Evolutionary conservation across 108 stramenopile species (phyloP).

Genomic region (Phaeodactylum tricornutum): DNA sequence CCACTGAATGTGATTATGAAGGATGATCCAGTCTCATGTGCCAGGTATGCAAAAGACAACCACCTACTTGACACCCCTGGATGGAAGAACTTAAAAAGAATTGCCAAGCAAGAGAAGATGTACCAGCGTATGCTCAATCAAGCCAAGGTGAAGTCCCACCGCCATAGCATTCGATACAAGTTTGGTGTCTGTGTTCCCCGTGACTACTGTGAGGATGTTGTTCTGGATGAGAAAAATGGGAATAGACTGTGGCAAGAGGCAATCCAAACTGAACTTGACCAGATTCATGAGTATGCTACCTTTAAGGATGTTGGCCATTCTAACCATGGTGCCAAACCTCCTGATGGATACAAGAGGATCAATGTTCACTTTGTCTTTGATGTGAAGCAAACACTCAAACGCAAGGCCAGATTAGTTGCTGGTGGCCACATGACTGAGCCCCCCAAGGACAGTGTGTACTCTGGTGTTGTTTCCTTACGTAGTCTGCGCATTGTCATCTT

Average conservation of each 20-base stretch:
- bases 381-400: conserved; percentile 25
- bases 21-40: conserved; percentile 26
- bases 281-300: conserved; percentile 18
- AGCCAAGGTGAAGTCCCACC: conserved; percentile 4
- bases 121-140: background rate
- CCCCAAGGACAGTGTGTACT: conserved; percentile 17
- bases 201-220: conserved; percentile 5
- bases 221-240: conserved; percentile 8
- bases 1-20: conserved; percentile 7
- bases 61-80: conserved; percentile 20
- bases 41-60: conserved; percentile 22
- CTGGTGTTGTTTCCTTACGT: conserved; percentile 18
- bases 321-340: background rate
- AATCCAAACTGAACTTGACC: conserved; percentile 3
- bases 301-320: conserved; percentile 13
- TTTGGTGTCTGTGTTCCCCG: conserved; percentile 15
- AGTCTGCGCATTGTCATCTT: conserved; percentile 5
- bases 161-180: conserved; percentile 4
- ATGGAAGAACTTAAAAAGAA: conserved; percentile 23
- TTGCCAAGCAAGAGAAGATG: conserved; percentile 9
- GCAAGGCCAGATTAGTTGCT: conserved; percentile 25
- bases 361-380: conserved; percentile 22
- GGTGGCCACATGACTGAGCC: conserved; percentile 21
- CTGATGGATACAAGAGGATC: conserved; percentile 15
- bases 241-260: conserved; percentile 20